phyloP scores from a whole-genome alignment of 441 rosid species.

The Isatis lusitanica region DNA sequence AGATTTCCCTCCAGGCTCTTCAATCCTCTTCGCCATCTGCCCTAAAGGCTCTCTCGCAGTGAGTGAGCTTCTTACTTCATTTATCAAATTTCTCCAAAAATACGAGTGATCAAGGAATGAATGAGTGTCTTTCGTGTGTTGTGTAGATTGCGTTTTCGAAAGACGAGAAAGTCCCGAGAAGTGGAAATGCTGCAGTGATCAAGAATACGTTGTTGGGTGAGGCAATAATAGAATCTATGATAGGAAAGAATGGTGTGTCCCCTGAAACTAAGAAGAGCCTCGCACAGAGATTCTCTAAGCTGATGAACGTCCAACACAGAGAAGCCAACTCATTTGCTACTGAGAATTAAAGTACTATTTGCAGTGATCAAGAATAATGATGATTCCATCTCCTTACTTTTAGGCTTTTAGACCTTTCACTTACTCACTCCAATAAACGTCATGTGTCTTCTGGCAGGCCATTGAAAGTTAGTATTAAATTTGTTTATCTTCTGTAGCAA shows the following conservation, averaged over 20 bases:
- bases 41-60: conserved; percentile 61
- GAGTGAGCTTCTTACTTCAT: conserved; percentile 6
- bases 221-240: conserved; percentile 56
- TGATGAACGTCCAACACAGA: conserved; percentile 25
- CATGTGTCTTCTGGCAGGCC: neutral
- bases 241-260: conserved; percentile 67
- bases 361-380: too few relatives aligned
- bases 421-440: neutral
- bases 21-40: conserved; percentile 58
- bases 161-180: conserved; percentile 45
- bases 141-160: conserved; percentile 56
- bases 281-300: conserved; percentile 43
- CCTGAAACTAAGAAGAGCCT: conserved; percentile 45
- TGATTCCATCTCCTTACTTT: neutral
- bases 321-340: neutral
- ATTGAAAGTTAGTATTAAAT: too few relatives aligned
- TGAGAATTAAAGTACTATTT: too few relatives aligned
- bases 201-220: conserved; percentile 55
- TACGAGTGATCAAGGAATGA: neutral
- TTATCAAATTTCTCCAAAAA: neutral
- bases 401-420: neutral
- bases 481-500: too few relatives aligned
- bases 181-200: conserved; percentile 39
- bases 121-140: neutral
- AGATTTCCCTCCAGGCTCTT: conserved; percentile 67